Conservation (phyloP, 495 filamentous ascomycete species). For the Talaromyces nanjingensis region DNA sequence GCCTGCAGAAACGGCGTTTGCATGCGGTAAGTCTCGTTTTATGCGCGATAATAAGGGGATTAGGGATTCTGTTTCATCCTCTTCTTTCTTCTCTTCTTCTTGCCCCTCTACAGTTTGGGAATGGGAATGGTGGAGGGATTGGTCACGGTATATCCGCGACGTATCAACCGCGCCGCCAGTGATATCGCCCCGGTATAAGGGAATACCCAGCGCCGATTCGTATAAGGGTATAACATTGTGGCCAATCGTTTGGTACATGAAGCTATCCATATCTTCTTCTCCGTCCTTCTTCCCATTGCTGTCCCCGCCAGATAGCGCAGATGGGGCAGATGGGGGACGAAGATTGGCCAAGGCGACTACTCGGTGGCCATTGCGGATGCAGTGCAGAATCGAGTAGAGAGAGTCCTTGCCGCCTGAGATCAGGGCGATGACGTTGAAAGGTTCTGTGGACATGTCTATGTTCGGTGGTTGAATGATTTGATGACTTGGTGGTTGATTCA, state of each 20-base stretch:
- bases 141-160: conserved; percentile 47
- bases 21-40: conserved; percentile 57
- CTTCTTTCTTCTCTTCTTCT: conserved; percentile 9
- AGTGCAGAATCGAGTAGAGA: conserved; percentile 88
- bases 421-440: conserved; percentile 77
- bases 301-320: neutral
- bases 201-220: conserved; percentile 64
- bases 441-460: neutral
- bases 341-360: conserved; percentile 88
- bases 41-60: conserved; percentile 62
- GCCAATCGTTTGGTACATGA: conserved; percentile 98
- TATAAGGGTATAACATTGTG: conserved; percentile 85
- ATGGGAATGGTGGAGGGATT: neutral
- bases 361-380: conserved; percentile 73
- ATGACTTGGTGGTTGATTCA: neutral
- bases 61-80: conserved; percentile 86
- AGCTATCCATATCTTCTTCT: conserved; percentile 77
- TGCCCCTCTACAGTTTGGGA: neutral
- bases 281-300: too few species aligned
- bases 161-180: conserved; percentile 58
- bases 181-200: conserved; percentile 73
- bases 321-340: conserved; percentile 41
- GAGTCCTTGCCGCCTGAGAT: conserved; percentile 97
- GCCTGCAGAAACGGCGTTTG: conserved; percentile 80
- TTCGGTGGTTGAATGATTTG: neutral